phyloP scores from a whole-genome alignment of 1,284 basidiomycete genomes.

The Sporisorium scitamineum region DNA sequence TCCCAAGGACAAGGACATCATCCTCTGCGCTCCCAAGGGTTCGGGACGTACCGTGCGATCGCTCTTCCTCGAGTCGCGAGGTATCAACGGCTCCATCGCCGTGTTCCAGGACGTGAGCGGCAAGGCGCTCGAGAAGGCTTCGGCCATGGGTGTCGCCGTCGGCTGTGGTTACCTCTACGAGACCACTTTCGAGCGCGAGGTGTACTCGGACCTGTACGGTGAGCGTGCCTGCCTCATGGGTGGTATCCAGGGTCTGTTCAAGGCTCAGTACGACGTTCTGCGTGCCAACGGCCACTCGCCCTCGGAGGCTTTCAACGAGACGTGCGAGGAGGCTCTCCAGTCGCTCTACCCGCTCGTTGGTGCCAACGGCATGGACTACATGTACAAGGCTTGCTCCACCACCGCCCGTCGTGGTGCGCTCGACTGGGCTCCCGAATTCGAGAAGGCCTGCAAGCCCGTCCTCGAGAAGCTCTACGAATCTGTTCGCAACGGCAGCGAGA shows the following conservation, averaged over 20 bases:
- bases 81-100: slow-evolving; percentile 90
- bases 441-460: slow-evolving; percentile 90
- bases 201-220: slow-evolving; percentile 98
- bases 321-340: slow-evolving; percentile 94
- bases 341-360: slow-evolving; percentile 98
- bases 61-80: slow-evolving; percentile 99
- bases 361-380: slow-evolving; percentile 98
- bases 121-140: slow-evolving; percentile 96
- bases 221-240: slow-evolving; percentile 99
- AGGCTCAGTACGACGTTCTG: slow-evolving; percentile 98
- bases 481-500: slow-evolving; percentile 94
- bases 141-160: slow-evolving; percentile 92
- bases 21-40: slow-evolving; percentile 98
- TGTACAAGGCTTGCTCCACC: slow-evolving; percentile 94
- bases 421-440: slow-evolving; percentile 99
- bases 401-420: slow-evolving; percentile 97
- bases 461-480: slow-evolving; percentile 95
- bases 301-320: slow-evolving; percentile 99
- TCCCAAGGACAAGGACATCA: slow-evolving; percentile 95
- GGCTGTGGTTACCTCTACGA: slow-evolving; percentile 98
- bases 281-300: slow-evolving; percentile 97
- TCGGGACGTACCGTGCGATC: slow-evolving; percentile 98
- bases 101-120: slow-evolving; percentile 94
- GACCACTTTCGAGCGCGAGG: slow-evolving; percentile 99
- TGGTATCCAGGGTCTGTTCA: slow-evolving; percentile 98